Base-by-base conservation (phyloP, 306 rosid species). In the Glycine latifolia region DNA sequence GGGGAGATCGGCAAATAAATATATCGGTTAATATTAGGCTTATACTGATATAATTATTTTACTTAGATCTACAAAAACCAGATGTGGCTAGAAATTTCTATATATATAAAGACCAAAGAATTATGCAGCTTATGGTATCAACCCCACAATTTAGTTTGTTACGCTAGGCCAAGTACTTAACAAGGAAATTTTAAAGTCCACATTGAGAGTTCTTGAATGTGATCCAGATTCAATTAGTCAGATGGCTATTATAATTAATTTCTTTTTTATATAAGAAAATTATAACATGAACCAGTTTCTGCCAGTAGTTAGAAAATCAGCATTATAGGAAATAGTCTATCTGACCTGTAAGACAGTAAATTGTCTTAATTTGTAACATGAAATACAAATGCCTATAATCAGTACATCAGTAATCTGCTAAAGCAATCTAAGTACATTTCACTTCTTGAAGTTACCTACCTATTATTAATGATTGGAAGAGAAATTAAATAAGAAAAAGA, bases 321-420 rank as follows among this genome's bases (percentile, higher is more conserved):
- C 37, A 67, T 46, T 12, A 16, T 68, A 35, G 48, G 13, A 65
- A 12, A 17, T 63, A 67, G 35, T 44, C 55, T 17, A 44, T 6
- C 55, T 68, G 55, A 46, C 53, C 9, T 46, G 73, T 46, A 39
- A 16, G 55, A 68, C 55, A 17, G 46, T 17, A 68, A 43, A 17
- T 44, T 68, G 15, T 68, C 73, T 44, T 26, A 26, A 26, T 26
- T 17, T 16, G 56, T 8, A 46, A 46, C 39, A 68, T 16, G 15
- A 44, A 68, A 44, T 46, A 10, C 55, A 68, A 67, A 44, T 43
- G 53, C 73, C 1, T 13, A 63, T 31, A 63, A 58, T 62, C 68
- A 62, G 46, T 62, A 11, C 15, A 31, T 4, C 68, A 31, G 46
- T 62, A 31, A 62, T 68, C 54, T 44, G 73, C 37, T 15, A 52